Evolutionary conservation across 2,329 filamentous ascomycete species (phyloP).

Genomic region (Ceratocystis eucalypticola): DNA sequence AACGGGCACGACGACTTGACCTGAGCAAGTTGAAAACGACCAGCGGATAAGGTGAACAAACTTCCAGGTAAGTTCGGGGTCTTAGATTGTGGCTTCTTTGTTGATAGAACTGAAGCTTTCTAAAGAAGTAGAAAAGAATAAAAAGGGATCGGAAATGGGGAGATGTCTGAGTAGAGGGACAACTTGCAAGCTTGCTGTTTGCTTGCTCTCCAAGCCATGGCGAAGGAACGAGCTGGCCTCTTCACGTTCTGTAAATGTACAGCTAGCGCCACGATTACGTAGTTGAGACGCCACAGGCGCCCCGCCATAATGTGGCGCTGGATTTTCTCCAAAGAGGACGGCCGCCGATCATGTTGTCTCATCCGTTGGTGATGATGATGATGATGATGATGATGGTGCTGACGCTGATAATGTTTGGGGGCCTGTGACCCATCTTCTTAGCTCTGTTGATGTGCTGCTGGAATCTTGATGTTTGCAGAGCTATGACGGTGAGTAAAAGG

Average conservation of each 20-base stretch:
- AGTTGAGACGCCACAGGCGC: not conserved
- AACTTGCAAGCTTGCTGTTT: slow-evolving; percentile 3
- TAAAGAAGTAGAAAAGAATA: not conserved
- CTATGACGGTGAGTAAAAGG: not conserved
- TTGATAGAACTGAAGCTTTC: not conserved
- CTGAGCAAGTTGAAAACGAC: slow-evolving; percentile 1
- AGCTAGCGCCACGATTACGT: slow-evolving; percentile 6
- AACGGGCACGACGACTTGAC: not conserved
- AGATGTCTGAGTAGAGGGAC: not conserved
- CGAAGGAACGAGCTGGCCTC: slow-evolving; percentile 20
- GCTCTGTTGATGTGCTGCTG: not conserved
- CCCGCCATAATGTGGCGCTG: not conserved
- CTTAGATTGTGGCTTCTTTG: not conserved
- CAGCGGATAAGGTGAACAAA: not conserved
- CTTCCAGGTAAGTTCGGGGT: not conserved
- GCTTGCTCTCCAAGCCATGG: not conserved
- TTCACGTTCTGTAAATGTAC: slow-evolving; percentile 1
- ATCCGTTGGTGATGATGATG: not conserved
- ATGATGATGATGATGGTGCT: not conserved
- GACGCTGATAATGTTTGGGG: too few species aligned
- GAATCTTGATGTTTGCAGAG: not conserved
- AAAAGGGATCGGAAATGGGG: not conserved
- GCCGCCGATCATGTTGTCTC: not conserved
- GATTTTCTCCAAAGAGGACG: not conserved
- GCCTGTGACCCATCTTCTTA: not conserved